Evolutionary conservation across 2,329 filamentous ascomycete genomes (phyloP).

Genomic region (Fusarium napiforme): DNA sequence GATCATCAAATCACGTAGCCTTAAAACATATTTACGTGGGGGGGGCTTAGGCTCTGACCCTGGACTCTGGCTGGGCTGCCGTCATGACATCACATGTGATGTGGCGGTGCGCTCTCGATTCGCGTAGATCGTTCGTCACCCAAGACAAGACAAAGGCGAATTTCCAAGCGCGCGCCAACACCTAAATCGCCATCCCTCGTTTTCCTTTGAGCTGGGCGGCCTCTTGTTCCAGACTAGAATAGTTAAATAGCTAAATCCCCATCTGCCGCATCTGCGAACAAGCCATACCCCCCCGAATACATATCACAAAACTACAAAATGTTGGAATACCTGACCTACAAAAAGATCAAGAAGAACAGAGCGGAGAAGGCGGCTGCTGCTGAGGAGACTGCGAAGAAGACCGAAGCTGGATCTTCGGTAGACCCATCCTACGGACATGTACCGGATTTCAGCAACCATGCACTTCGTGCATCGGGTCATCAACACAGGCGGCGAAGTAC

Average conservation of each 20-base stretch:
- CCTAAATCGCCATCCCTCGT: constrained; percentile 18
- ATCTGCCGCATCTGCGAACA: background rate
- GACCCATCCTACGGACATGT: constrained; percentile 23
- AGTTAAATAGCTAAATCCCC: constrained; percentile 24
- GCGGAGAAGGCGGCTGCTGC: constrained; percentile 57
- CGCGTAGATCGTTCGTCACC: constrained; percentile 19
- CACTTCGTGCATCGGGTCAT: constrained; percentile 21
- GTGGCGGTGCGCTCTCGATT: constrained; percentile 47
- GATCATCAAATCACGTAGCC: constrained; percentile 25
- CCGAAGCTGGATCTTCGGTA: constrained; percentile 21
- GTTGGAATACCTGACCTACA: constrained; percentile 72
- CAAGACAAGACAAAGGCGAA: constrained; percentile 38
- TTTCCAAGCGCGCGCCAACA: constrained; percentile 43
- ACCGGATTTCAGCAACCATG: constrained; percentile 26
- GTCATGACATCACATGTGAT: constrained; percentile 49
- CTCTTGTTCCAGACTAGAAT: constrained; percentile 20
- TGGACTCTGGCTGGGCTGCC: constrained; percentile 16
- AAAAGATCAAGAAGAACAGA: constrained; percentile 70
- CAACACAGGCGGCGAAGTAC: constrained; percentile 23
- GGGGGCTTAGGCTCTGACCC: background rate
- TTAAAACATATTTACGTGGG: constrained; percentile 8
- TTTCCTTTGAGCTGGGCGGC: constrained; percentile 25
- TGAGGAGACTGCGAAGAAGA: constrained; percentile 36
- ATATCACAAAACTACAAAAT: constrained; percentile 51
- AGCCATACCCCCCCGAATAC: background rate